phyloP scores from a whole-genome alignment of 1,284 basidiomycete species.

The Ceratobasidium sp. region DNA sequence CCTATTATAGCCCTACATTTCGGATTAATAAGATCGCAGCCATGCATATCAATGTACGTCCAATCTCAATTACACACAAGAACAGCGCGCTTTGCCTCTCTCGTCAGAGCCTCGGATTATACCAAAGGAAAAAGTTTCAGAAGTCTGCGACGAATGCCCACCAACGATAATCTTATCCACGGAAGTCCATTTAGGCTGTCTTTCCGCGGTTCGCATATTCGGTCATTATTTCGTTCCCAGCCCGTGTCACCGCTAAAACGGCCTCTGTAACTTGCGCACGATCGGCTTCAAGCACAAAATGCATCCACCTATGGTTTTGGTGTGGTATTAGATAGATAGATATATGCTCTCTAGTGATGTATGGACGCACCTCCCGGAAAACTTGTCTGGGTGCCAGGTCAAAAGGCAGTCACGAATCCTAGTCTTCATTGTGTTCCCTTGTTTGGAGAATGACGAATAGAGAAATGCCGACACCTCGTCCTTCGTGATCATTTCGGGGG shows the following conservation, averaged over 20 bases:
- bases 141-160: too few species aligned
- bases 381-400: constrained; percentile 37
- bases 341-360: neutral
- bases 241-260: constrained; percentile 14
- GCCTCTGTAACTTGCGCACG: constrained; percentile 9
- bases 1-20: too few species aligned
- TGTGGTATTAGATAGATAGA: neutral
- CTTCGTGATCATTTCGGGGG: constrained; percentile 25
- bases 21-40: too few species aligned
- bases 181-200: neutral
- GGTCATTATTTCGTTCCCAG: constrained; percentile 12
- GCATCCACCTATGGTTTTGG: constrained; percentile 18
- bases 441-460: neutral
- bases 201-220: constrained; percentile 7
- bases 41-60: too few species aligned
- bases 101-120: too few species aligned
- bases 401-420: constrained; percentile 27
- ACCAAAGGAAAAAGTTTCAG: too few species aligned
- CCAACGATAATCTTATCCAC: too few species aligned
- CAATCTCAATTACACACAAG: too few species aligned
- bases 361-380: constrained; percentile 19
- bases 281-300: constrained; percentile 12
- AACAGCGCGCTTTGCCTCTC: too few species aligned
- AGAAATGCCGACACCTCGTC: constrained; percentile 22
- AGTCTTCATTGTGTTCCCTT: neutral